phyloP scores from a whole-genome alignment of 2,329 filamentous ascomycete species.

The Diaporthe batatas region DNA sequence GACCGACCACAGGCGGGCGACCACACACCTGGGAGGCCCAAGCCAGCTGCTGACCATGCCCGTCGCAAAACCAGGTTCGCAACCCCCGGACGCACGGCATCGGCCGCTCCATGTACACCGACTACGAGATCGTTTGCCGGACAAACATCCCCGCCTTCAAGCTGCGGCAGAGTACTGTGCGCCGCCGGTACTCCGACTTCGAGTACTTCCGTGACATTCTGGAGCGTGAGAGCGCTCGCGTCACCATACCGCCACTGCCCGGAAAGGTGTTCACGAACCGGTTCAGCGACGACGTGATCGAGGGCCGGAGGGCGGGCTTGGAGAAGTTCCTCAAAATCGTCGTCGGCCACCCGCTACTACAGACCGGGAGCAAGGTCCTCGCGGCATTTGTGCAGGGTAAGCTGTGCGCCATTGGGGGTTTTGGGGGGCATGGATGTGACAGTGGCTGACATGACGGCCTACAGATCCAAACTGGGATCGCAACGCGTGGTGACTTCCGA shows the following conservation, averaged over 20 bases:
- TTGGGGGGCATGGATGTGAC: neutral
- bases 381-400: constrained; percentile 96
- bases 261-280: constrained; percentile 98
- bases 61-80: constrained; percentile 73
- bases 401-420: constrained; percentile 49
- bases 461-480: constrained; percentile 90
- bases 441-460: constrained; percentile 9
- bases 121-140: constrained; percentile 97
- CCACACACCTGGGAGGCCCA: neutral
- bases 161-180: constrained; percentile 87
- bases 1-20: neutral
- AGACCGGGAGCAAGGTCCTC: constrained; percentile 97
- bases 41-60: neutral
- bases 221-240: constrained; percentile 92
- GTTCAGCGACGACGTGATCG: constrained; percentile 98
- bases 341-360: constrained; percentile 93
- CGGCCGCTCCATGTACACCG: constrained; percentile 96
- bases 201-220: constrained; percentile 99
- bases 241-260: constrained; percentile 94
- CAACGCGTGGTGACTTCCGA: constrained; percentile 80
- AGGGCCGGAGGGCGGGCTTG: constrained; percentile 89
- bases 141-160: constrained; percentile 99
- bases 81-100: constrained; percentile 96
- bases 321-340: constrained; percentile 98
- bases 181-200: constrained; percentile 96